Conservation (phyloP, 768 basidiomycete genomes). For the Phallus indusiatus region DNA sequence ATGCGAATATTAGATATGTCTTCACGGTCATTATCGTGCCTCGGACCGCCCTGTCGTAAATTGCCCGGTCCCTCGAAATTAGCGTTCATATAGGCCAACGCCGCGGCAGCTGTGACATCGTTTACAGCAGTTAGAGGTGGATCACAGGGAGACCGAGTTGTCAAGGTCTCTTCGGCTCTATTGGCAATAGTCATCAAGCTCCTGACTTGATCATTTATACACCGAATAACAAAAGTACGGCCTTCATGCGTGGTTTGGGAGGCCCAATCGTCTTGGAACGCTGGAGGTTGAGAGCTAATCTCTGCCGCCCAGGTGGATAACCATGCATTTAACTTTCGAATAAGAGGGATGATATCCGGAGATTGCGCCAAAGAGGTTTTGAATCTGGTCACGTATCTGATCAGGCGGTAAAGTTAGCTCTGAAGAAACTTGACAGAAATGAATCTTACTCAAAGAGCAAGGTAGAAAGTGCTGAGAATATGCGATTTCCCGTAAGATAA, state of each 20-base stretch:
- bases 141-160: slow-evolving; percentile 10
- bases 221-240: slow-evolving; percentile 29
- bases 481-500: slow-evolving; percentile 27
- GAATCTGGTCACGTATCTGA: slow-evolving; percentile 48
- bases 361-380: slow-evolving; percentile 42
- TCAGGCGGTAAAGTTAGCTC: background rate
- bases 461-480: slow-evolving; percentile 37
- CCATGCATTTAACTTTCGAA: slow-evolving; percentile 36
- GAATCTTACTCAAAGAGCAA: slow-evolving; percentile 43
- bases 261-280: slow-evolving; percentile 38
- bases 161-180: slow-evolving; percentile 10
- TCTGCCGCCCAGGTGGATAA: slow-evolving; percentile 37
- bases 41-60: slow-evolving; percentile 36
- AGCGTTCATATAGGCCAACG: slow-evolving; percentile 29
- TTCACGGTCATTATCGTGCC: slow-evolving; percentile 60
- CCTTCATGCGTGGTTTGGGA: slow-evolving; percentile 15
- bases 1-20: slow-evolving; percentile 53
- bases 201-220: slow-evolving; percentile 29
- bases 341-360: slow-evolving; percentile 32
- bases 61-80: slow-evolving; percentile 49
- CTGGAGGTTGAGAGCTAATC: slow-evolving; percentile 26
- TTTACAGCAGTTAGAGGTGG: background rate
- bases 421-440: background rate
- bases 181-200: slow-evolving; percentile 24
- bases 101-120: slow-evolving; percentile 22